Evolutionary conservation across 345 rosid genomes (phyloP), one percentile per base, ranked within the genome.

Genomic region (Syzygium aqueum): DNA sequence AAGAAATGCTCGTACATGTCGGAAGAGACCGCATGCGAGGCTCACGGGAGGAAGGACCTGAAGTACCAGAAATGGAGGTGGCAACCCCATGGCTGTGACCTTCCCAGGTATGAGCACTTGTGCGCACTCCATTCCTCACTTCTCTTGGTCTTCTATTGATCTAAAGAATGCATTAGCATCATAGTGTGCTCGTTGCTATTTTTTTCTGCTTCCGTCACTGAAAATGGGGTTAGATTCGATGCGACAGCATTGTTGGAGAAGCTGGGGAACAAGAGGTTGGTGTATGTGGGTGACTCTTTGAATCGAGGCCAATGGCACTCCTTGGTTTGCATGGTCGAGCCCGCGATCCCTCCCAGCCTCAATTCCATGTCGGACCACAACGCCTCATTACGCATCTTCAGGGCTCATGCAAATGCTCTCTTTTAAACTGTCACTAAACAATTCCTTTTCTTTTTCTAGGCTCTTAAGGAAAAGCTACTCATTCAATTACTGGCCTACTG

Each of bases 281-380:
- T 96, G 88, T 95, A 92, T 87, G 99, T 95, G 21, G 97, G 97
- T 37, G 99, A 97, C 85, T 97, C 99, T 5, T 86, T 97, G 90
- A 97, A 96, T 83, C 89, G 98, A 89, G 93, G 93, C 88, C 97
- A 96, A 51, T 97, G 98, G 97, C 93, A 95, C 51, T 97, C 99
- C n/a, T 92, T 95, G 97, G 89, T 94, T 83, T 97, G 98, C 89
- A 90, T 96, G 88, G 92, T 92, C 85, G 95, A 95, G 65, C 91
- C 97, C 0, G 91, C 88, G 49, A 87, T 97, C 86, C 92, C 93
- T 88, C 89, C 92, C 15, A 85, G 85, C 49, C 88, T 87, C 89
- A 94, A 90, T 84, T 93, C 94, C 91, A 90, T 93, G 94, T 90
- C 93, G 86, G 78, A 89, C 85, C 95, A 87, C 37, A 91, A 94